Conservation (phyloP, 2,329 filamentous ascomycete genomes). For the Aspergillaceae sp. region DNA sequence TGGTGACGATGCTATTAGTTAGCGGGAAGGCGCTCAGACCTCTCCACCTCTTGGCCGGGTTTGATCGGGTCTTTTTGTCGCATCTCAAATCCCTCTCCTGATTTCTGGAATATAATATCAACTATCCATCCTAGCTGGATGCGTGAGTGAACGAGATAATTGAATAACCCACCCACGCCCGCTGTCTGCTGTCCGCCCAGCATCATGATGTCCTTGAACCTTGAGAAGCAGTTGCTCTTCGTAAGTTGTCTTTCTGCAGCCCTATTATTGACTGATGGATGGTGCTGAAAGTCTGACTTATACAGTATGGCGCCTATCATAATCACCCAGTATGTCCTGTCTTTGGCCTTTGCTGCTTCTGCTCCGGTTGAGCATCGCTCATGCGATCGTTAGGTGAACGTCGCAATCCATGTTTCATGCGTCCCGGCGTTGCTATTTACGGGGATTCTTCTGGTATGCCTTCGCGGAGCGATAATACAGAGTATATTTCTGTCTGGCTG, state of each 20-base stretch:
- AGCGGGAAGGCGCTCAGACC: too few species aligned
- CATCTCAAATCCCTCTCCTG: too few species aligned
- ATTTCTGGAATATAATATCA: too few species aligned
- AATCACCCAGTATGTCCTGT: slow-evolving; percentile 48
- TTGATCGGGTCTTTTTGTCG: too few species aligned
- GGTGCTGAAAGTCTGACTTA: slow-evolving; percentile 6
- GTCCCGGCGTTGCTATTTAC: slow-evolving; percentile 56
- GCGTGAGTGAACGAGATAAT: too few species aligned
- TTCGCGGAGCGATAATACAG: too few species aligned
- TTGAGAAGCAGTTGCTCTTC: slow-evolving; percentile 59
- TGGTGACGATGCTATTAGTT: too few species aligned
- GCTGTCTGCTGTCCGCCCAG: too few species aligned
- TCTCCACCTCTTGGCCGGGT: too few species aligned
- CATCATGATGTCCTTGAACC: slow-evolving; percentile 43
- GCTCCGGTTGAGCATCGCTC: slow-evolving; percentile 9
- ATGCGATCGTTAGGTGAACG: slow-evolving; percentile 45
- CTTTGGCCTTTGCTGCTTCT: slow-evolving; percentile 4
- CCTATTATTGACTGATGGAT: not conserved
- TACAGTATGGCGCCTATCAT: slow-evolving; percentile 58
- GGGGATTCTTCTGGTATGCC: slow-evolving; percentile 48
- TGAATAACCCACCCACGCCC: too few species aligned
- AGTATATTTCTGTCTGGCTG: too few species aligned
- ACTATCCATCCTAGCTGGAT: too few species aligned
- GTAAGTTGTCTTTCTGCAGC: slow-evolving; percentile 38
- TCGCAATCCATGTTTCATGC: slow-evolving; percentile 55